A percentile compares a stretch with the other conserved stretches of the same genome.
Evolutionary conservation across 2,329 filamentous ascomycete species (phyloP).

Genomic region (Hymenoscyphus infarciens): DNA sequence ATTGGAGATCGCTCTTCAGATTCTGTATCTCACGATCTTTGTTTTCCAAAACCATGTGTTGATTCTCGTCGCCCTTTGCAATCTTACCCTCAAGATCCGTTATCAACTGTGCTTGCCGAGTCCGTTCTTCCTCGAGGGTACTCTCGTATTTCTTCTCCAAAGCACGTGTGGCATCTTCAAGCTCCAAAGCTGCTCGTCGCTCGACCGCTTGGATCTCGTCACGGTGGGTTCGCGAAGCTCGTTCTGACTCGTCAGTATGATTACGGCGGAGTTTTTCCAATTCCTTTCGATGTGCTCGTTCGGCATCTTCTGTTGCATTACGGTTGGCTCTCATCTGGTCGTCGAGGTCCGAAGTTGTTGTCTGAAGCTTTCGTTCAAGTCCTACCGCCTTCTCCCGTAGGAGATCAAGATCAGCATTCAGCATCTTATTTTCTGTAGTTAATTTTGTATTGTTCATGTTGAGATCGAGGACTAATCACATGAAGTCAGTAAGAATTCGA

Average conservation of each 20-base stretch:
- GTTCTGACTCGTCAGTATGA: conserved; percentile 52
- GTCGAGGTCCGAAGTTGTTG: conserved; percentile 48
- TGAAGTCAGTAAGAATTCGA: background rate
- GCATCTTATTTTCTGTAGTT: conserved; percentile 42
- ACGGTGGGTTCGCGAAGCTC: conserved; percentile 57
- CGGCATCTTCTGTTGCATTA: conserved; percentile 51
- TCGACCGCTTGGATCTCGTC: conserved; percentile 65
- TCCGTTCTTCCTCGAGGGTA: conserved; percentile 65
- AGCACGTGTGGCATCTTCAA: conserved; percentile 33
- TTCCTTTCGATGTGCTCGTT: conserved; percentile 52
- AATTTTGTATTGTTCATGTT: conserved; percentile 41
- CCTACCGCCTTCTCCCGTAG: conserved; percentile 41
- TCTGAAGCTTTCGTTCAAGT: conserved; percentile 42
- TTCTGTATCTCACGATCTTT: conserved; percentile 55
- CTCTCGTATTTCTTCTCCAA: conserved; percentile 32
- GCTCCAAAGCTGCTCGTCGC: conserved; percentile 52
- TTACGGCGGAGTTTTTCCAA: conserved; percentile 51
- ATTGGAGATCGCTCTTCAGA: conserved; percentile 44
- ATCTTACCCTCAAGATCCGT: conserved; percentile 57
- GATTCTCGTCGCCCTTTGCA: conserved; percentile 42
- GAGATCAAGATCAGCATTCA: conserved; percentile 67
- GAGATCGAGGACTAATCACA: conserved; percentile 42
- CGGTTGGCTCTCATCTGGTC: conserved; percentile 46
- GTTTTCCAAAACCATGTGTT: conserved; percentile 29
- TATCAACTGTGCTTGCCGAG: conserved; percentile 56